Percentiles rank a stretch among this genome's conserved stretches.
Conservation (phyloP, 768 basidiomycete genomes). For the Termitomyces eurrhizus region DNA sequence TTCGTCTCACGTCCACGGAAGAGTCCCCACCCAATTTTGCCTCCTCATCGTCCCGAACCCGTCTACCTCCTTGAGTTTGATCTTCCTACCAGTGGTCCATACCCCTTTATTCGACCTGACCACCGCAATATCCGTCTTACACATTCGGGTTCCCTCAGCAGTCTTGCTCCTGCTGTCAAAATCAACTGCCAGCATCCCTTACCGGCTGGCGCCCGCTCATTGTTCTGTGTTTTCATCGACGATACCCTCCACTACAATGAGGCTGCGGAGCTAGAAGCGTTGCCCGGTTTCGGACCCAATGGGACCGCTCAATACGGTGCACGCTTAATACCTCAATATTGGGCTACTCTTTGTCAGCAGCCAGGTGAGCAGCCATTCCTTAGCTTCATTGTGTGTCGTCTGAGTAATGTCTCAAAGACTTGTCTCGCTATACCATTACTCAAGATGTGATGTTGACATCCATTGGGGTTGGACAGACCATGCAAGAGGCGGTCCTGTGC, state of each 20-base stretch:
- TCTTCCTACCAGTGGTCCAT: constrained; percentile 1
- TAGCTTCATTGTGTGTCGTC: background rate
- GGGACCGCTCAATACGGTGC: constrained; percentile 14
- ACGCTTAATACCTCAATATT: constrained; percentile 21
- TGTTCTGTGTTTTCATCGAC: constrained; percentile 22
- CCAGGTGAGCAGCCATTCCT: constrained; percentile 13
- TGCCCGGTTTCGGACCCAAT: constrained; percentile 3
- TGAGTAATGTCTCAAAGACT: constrained; percentile 11
- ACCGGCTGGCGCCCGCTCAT: constrained; percentile 16
- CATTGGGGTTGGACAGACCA: constrained; percentile 8
- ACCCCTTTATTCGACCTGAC: constrained; percentile 7
- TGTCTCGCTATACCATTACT: constrained; percentile 21
- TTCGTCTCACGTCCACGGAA: constrained; percentile 9
- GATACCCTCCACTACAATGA: constrained; percentile 21
- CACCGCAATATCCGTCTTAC: constrained; percentile 14
- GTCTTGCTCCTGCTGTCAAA: constrained; percentile 19
- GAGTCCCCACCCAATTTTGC: background rate
- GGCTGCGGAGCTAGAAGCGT: constrained; percentile 15
- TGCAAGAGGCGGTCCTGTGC: constrained; percentile 13
- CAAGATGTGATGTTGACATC: constrained; percentile 19
- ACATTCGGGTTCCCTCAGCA: constrained; percentile 11
- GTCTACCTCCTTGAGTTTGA: constrained; percentile 10
- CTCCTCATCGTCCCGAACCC: constrained; percentile 4
- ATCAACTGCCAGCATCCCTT: constrained; percentile 16
- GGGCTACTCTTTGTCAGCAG: constrained; percentile 20